A percentile compares a stretch with the other conserved stretches of the same genome.
phyloP scores from a whole-genome alignment of 768 basidiomycete species.

The Calocybe indica region DNA sequence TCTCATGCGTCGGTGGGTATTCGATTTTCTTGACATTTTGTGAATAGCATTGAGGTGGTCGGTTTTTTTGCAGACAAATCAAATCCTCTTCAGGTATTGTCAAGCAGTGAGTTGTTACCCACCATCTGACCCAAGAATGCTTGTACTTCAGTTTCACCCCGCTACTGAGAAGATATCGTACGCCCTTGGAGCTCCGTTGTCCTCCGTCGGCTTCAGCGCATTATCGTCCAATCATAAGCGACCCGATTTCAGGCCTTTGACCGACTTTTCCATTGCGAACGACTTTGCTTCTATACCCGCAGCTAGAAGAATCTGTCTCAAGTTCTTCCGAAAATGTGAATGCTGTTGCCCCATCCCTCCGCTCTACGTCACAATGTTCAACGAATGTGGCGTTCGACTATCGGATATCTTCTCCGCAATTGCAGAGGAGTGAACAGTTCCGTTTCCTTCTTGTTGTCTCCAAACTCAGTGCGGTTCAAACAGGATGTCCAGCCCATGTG shows the following conservation, averaged over 20 bases:
- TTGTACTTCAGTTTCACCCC: too few relatives aligned
- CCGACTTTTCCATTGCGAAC: conserved; percentile 4
- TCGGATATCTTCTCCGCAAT: conserved; percentile 11
- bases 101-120: too few relatives aligned
- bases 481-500: conserved; percentile 10
- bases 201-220: too few relatives aligned
- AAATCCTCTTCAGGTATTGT: too few relatives aligned
- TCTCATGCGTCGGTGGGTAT: not conserved
- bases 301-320: conserved; percentile 3
- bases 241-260: not conserved
- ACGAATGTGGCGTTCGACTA: conserved; percentile 11
- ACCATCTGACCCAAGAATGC: too few relatives aligned
- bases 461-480: not conserved
- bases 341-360: not conserved
- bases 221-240: too few relatives aligned
- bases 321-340: conserved; percentile 1
- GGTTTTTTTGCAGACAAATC: too few relatives aligned
- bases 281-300: conserved; percentile 11
- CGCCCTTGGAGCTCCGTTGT: too few relatives aligned
- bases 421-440: conserved; percentile 8
- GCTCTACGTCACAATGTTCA: conserved; percentile 5
- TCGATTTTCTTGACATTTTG: not conserved
- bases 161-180: too few relatives aligned
- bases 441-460: not conserved
- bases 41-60: too few relatives aligned